Evolutionary conservation across 805 yeast genomes (phyloP).

Genomic region (Starmera pachycereana): DNA sequence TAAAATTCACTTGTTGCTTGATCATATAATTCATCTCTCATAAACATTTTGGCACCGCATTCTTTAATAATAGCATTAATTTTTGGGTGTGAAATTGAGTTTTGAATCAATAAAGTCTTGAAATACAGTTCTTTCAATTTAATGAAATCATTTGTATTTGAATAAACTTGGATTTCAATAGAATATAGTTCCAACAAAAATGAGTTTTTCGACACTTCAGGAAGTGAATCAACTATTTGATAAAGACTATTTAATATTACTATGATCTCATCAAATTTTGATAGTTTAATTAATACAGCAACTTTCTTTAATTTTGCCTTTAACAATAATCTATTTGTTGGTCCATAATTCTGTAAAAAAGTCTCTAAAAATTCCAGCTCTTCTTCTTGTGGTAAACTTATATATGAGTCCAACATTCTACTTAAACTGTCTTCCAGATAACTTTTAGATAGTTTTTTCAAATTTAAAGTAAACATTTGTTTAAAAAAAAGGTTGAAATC

Average conservation of each 20-base stretch:
- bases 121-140: conserved; percentile 38
- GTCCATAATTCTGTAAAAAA: conserved; percentile 17
- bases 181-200: conserved; percentile 57
- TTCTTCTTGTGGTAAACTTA: conserved; percentile 7
- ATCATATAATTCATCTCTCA: conserved; percentile 49
- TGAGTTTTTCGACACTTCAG: conserved; percentile 35
- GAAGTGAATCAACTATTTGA: conserved; percentile 25
- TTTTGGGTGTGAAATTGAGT: conserved; percentile 68
- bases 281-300: conserved; percentile 23
- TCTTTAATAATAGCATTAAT: conserved; percentile 68
- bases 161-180: conserved; percentile 46
- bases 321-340: conserved; percentile 34
- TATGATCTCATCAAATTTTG: conserved; percentile 23
- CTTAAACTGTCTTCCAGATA: conserved; percentile 25
- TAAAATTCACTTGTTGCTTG: conserved; percentile 44
- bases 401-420: conserved; percentile 28
- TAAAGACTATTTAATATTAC: conserved; percentile 28
- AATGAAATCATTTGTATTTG: conserved; percentile 26
- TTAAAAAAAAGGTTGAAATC: conserved; percentile 4
- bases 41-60: conserved; percentile 62
- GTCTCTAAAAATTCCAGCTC: conserved; percentile 21
- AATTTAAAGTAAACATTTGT: conserved; percentile 5
- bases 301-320: conserved; percentile 37
- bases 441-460: conserved; percentile 15
- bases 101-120: conserved; percentile 35